Conservation (phyloP, 1,139 yeast genomes). For the Arxiozyma telluris region DNA sequence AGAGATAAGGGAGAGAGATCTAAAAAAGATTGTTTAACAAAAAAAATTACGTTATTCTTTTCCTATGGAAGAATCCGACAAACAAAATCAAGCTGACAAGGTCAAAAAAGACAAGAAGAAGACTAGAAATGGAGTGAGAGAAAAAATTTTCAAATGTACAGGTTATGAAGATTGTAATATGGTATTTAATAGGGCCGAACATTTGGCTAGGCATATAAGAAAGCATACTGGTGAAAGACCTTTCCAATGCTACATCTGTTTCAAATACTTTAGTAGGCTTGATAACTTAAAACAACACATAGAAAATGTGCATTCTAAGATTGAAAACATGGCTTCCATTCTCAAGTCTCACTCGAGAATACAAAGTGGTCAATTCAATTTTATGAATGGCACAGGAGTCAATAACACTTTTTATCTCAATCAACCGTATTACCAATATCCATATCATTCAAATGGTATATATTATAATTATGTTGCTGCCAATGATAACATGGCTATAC, state of each 20-base stretch:
- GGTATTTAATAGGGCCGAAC: constrained; percentile 86
- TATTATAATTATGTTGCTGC: background rate
- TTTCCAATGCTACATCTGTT: constrained; percentile 76
- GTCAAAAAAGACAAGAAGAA: background rate
- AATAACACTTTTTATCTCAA: background rate
- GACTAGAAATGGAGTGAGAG: background rate
- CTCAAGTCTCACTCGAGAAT: constrained; percentile 1
- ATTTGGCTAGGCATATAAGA: constrained; percentile 82
- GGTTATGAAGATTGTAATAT: constrained; percentile 83
- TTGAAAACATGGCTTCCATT: constrained; percentile 6
- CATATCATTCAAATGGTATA: background rate
- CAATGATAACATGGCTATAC: background rate
- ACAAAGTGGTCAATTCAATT: background rate
- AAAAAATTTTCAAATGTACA: constrained; percentile 55
- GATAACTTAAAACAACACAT: constrained; percentile 89
- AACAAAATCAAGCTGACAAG: background rate
- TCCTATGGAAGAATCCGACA: background rate
- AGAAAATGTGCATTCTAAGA: constrained; percentile 74
- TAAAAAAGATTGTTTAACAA: too few species aligned
- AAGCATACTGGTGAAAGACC: constrained; percentile 96
- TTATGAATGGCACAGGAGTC: background rate
- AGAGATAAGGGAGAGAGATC: background rate
- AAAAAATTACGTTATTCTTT: too few species aligned
- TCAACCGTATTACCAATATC: background rate
- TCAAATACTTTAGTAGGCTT: constrained; percentile 69